Evolutionary conservation across 495 filamentous ascomycete genomes (phyloP).

Genomic region (Evansstolkia leycettana): DNA sequence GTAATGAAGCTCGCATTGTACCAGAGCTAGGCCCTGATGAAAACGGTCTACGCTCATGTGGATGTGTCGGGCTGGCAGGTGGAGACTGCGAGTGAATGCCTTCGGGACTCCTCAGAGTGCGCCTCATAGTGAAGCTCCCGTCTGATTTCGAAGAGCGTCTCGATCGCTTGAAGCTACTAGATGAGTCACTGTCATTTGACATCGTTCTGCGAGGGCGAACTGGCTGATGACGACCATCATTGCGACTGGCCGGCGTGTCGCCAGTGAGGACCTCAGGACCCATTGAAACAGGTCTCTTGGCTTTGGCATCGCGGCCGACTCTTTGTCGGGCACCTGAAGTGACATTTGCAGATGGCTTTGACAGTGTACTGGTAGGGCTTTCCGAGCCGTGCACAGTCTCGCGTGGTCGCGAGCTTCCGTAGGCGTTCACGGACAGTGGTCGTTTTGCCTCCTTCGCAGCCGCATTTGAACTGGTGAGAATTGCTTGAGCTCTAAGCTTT

Average conservation of each 20-base stretch:
- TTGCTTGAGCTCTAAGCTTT: not conserved
- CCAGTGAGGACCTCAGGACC: slow-evolving; percentile 12
- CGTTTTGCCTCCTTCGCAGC: slow-evolving; percentile 8
- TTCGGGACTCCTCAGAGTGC: slow-evolving; percentile 37
- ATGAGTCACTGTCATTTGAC: slow-evolving; percentile 47
- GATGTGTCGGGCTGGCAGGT: slow-evolving; percentile 17
- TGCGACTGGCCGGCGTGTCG: not conserved
- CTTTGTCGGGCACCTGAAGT: not conserved
- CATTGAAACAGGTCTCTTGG: slow-evolving; percentile 16
- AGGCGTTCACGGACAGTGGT: slow-evolving; percentile 13
- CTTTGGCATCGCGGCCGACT: slow-evolving; percentile 3
- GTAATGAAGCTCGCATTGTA: slow-evolving; percentile 40
- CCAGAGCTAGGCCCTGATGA: slow-evolving; percentile 20
- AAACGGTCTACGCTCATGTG: slow-evolving; percentile 17
- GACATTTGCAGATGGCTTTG: not conserved
- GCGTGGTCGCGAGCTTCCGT: slow-evolving; percentile 7
- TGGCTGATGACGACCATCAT: not conserved
- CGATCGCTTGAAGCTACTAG: slow-evolving; percentile 47
- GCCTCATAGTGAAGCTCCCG: slow-evolving; percentile 37
- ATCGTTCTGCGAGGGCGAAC: slow-evolving; percentile 15
- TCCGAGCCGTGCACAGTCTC: slow-evolving; percentile 1
- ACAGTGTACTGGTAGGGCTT: not conserved
- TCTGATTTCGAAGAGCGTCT: slow-evolving; percentile 22
- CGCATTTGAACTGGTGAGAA: slow-evolving; percentile 3
- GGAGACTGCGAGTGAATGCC: slow-evolving; percentile 12